Conservation (phyloP, 23 red algal species). For the Agarophyton chilense region DNA sequence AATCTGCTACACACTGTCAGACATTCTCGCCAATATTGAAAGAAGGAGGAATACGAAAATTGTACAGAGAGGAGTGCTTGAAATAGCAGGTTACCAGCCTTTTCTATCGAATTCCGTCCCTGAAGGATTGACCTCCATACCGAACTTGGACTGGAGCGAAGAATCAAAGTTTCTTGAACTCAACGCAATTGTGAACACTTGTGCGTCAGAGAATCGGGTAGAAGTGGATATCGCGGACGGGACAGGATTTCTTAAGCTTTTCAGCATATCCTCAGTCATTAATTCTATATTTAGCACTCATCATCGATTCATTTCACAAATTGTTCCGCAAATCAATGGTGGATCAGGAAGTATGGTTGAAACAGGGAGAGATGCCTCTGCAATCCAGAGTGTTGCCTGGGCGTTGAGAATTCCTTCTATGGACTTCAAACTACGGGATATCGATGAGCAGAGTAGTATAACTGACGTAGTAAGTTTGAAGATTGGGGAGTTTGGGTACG, state of each 20-base stretch:
- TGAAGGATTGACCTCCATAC: not conserved
- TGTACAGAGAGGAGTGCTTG: not conserved
- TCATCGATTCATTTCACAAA: not conserved
- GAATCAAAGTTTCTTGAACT: not conserved
- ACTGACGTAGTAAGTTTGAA: not conserved
- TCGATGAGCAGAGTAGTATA: not conserved
- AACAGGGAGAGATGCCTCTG: not conserved
- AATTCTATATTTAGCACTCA: not conserved
- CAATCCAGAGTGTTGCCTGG: not conserved
- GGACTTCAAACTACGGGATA: slow-evolving; percentile 7
- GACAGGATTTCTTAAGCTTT: not conserved
- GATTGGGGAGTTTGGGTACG: not conserved
- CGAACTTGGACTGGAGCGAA: not conserved
- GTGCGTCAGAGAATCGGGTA: not conserved
- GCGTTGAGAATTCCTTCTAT: not conserved
- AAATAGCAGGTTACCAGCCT: not conserved
- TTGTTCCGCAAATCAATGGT: not conserved
- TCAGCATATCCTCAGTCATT: not conserved
- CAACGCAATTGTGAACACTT: not conserved
- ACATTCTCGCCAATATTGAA: not conserved
- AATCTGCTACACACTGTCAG: not conserved
- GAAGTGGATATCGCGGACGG: not conserved
- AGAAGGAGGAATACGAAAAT: not conserved
- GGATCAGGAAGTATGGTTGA: not conserved
- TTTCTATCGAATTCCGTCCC: not conserved